phyloP scores from a whole-genome alignment of 2,329 filamentous ascomycete species.

The Arachnopeziza araneosa region DNA sequence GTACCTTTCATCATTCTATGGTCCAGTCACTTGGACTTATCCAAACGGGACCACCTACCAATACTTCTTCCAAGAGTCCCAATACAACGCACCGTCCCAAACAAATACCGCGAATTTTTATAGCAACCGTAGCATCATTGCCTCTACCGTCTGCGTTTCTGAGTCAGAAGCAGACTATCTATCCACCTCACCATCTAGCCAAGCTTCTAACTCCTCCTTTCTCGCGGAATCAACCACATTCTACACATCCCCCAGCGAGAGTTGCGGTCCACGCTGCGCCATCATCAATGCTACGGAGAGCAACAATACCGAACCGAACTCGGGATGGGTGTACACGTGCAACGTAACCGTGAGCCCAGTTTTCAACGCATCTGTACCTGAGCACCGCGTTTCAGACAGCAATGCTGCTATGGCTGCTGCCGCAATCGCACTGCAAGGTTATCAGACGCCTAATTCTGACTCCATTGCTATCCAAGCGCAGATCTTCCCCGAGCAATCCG shows the following conservation, averaged over 20 bases:
- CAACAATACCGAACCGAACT: not conserved
- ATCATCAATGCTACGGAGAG: not conserved
- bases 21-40: not conserved
- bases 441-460: not conserved
- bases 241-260: not conserved
- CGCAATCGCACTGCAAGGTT: not conserved
- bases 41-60: not conserved
- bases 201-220: not conserved
- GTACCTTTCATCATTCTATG: not conserved
- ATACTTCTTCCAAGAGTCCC: not conserved
- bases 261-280: not conserved
- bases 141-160: not conserved
- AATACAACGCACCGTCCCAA: not conserved
- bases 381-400: not conserved
- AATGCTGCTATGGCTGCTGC: not conserved
- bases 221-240: not conserved
- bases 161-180: not conserved
- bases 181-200: not conserved
- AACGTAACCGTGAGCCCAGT: not conserved
- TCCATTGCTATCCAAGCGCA: not conserved
- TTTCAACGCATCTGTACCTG: not conserved
- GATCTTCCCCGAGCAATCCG: not conserved
- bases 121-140: not conserved
- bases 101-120: not conserved
- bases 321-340: not conserved